Evolutionary conservation across 345 rosid genomes (phyloP).

Genomic region (Gossypium mustelinum): DNA sequence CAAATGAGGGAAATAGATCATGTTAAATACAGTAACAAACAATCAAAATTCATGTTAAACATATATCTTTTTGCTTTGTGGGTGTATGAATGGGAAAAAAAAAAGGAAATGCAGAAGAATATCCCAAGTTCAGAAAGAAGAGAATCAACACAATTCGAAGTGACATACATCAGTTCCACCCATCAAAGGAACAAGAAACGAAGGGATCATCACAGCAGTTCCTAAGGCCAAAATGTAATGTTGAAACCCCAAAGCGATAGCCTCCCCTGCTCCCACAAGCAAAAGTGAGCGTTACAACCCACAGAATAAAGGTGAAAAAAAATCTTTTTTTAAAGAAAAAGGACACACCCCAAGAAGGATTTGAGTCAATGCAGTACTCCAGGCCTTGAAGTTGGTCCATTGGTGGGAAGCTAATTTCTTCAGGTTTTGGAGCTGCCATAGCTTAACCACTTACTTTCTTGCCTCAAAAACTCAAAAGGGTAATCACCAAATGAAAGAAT

Average conservation of each 20-base stretch:
- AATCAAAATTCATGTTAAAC: background rate
- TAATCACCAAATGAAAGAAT: constrained; percentile 24
- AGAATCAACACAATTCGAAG: background rate
- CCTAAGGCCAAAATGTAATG: constrained; percentile 95
- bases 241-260: constrained; percentile 88
- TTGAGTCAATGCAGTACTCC: constrained; percentile 98
- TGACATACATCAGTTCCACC: constrained; percentile 82
- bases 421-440: constrained; percentile 85
- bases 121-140: background rate
- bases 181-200: constrained; percentile 95
- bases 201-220: constrained; percentile 98
- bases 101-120: background rate
- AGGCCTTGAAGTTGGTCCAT: constrained; percentile 99
- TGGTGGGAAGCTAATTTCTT: constrained; percentile 84
- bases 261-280: constrained; percentile 63
- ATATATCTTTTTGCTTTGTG: background rate
- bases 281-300: constrained; percentile 6
- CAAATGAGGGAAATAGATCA: constrained; percentile 12
- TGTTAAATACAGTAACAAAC: background rate
- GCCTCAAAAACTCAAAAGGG: constrained; percentile 24
- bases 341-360: constrained; percentile 90
- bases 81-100: background rate
- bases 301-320: background rate
- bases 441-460: constrained; percentile 14
- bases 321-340: background rate